phyloP scores from a whole-genome alignment of 2,329 filamentous ascomycete species.

The Apiospora malaysiana region DNA sequence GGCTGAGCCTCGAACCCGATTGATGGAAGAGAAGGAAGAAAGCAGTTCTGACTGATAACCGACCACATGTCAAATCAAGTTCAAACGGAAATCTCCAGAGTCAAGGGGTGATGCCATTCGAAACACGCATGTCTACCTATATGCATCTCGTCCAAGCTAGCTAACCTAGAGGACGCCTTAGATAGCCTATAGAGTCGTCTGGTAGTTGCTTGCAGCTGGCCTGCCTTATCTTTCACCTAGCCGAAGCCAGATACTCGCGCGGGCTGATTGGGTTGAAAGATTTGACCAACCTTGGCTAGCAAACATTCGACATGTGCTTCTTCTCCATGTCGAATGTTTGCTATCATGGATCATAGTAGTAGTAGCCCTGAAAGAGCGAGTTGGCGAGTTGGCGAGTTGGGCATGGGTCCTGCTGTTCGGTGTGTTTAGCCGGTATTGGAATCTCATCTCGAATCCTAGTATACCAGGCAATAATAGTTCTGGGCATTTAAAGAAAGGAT shows the following conservation, averaged over 20 bases:
- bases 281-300: neutral
- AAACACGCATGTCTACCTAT: neutral
- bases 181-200: constrained; percentile 26
- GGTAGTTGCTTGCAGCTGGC: constrained; percentile 28
- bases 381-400: neutral
- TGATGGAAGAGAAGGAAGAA: neutral
- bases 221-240: constrained; percentile 30
- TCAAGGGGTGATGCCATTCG: neutral
- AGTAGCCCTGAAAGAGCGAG: neutral
- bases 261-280: neutral
- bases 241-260: neutral
- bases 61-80: neutral
- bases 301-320: constrained; percentile 1
- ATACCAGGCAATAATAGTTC: neutral
- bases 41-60: neutral
- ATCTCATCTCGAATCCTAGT: neutral
- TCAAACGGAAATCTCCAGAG: neutral
- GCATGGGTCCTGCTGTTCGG: neutral
- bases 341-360: no score
- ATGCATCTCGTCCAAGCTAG: constrained; percentile 16
- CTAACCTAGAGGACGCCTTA: constrained; percentile 23
- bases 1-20: constrained; percentile 6
- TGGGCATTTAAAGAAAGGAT: neutral
- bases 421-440: constrained; percentile 9
- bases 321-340: neutral